These are phyloP conservation scores for Leccinum cinnamomeum DNA, from an alignment of 1,284 basidiomycete species.

Conservation along the genomic window DNA sequence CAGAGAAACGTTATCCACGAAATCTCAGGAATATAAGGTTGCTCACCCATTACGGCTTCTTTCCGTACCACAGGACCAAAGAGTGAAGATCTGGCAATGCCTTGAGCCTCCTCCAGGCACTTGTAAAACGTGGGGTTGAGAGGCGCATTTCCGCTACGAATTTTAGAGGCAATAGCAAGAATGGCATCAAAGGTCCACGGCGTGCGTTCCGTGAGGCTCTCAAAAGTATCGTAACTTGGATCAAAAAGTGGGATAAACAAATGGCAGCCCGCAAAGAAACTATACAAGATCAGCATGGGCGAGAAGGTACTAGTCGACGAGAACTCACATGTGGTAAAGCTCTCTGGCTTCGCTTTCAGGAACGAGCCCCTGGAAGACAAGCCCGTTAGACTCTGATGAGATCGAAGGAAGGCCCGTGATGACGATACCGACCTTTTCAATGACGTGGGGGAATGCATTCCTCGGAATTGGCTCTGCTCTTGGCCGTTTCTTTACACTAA, in stretches of 20 bases:
- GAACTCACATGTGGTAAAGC: slow-evolving; percentile 73
- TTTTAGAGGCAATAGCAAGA: slow-evolving; percentile 87
- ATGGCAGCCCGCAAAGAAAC: slow-evolving; percentile 94
- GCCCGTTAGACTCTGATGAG: slow-evolving; percentile 1
- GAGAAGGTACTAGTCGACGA: slow-evolving; percentile 5
- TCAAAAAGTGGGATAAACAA: slow-evolving; percentile 94
- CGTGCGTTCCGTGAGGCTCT: slow-evolving; percentile 83
- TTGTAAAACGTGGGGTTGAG: slow-evolving; percentile 84
- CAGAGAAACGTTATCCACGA: slow-evolving; percentile 8
- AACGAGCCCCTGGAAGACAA: slow-evolving; percentile 62
- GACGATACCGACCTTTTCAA: slow-evolving; percentile 62
- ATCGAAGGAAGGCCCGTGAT: background rate
- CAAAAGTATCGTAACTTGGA: slow-evolving; percentile 87
- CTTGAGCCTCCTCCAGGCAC: slow-evolving; percentile 90
- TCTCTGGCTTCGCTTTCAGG: slow-evolving; percentile 76
- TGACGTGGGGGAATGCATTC: slow-evolving; percentile 81
- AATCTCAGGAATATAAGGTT: slow-evolving; percentile 4
- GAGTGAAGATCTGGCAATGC: slow-evolving; percentile 88
- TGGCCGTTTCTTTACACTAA: slow-evolving; percentile 82
- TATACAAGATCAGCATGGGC: slow-evolving; percentile 39
- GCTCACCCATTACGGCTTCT: slow-evolving; percentile 85
- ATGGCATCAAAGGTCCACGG: slow-evolving; percentile 94
- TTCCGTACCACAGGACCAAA: slow-evolving; percentile 92
- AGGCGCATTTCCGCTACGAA: slow-evolving; percentile 85
- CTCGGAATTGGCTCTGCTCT: slow-evolving; percentile 84